Base-by-base conservation (phyloP, 2,329 filamentous ascomycete species). In the Stemphylium beticola region DNA sequence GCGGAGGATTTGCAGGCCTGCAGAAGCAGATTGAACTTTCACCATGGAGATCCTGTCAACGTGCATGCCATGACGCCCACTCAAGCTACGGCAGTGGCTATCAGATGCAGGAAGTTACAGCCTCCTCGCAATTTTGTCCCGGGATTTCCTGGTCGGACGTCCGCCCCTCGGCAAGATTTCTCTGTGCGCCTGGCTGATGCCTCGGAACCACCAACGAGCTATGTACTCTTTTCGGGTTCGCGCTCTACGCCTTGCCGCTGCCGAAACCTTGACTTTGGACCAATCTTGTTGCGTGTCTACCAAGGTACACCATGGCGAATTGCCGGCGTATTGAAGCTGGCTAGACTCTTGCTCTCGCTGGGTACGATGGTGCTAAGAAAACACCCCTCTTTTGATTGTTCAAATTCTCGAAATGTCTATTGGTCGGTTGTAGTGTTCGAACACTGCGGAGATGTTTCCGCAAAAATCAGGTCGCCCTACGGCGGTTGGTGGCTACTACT, bases 1-100 rank as follows among this genome's bases (percentile, higher is more conserved):
- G 55, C 38, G 46, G 51, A 58, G 41, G 42, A 51, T 58, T 58
- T 49, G 37, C 49, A 48, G 37, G 34, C 24, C 26, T 22, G 9
- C 20, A 45, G 32, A 4, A 15, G 20, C 31, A 9, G 14, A 14
- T 36, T 36, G 15, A 17, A 4, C 11, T 42, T 40, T 47, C 26
- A 5, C 11, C 29, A 42, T 36, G 37, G 33, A 33, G 31, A 40
- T 42, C 44, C 26, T 37, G 38, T 37, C 39, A 29, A 40, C 29
- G 17, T 26, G 17, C 34, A 39, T 15, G 32, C n/a, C 12, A 17
- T 24, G 20, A 45, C 32, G 20, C 15, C 32, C 18, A 29, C 22
- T 34, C 26, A 17, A 38, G 34, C 42, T 38, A 41, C 33, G 15
- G 18, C 37, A 17, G n/a, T 29, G 6, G n/a, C 14, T 17, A 24